phyloP scores from a whole-genome alignment of 2,329 filamentous ascomycete genomes.

The Botrytis medusae region DNA sequence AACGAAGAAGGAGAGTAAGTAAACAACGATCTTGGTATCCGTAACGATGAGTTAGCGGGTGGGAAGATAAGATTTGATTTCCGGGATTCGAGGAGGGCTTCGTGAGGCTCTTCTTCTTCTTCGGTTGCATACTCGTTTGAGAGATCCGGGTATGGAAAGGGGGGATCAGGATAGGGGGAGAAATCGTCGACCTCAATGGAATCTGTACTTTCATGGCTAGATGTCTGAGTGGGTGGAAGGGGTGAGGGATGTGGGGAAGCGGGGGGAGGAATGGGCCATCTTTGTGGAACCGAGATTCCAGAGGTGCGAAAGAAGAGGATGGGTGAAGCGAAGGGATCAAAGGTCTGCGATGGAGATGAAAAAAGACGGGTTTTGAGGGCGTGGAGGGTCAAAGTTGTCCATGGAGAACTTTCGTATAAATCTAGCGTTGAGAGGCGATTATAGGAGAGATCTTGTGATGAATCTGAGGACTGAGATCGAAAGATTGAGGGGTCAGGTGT shows the following conservation, averaged over 20 bases:
- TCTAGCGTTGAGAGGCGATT: not conserved
- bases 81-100: constrained; percentile 17
- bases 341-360: constrained; percentile 48
- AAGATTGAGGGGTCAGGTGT: constrained; percentile 41
- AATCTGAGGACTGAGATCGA: not conserved
- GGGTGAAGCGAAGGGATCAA: constrained; percentile 61
- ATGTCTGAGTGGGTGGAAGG: not conserved
- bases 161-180: not conserved
- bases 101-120: not conserved
- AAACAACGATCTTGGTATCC: constrained; percentile 34
- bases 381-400: constrained; percentile 32
- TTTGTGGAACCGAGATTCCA: constrained; percentile 38
- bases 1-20: constrained; percentile 19
- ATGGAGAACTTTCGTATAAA: constrained; percentile 14
- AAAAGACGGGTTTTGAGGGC: constrained; percentile 50
- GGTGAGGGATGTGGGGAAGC: not conserved
- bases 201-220: not conserved
- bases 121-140: not conserved
- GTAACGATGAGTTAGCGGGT: constrained; percentile 27
- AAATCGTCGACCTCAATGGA: not conserved
- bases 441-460: not conserved
- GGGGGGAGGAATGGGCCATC: constrained; percentile 26
- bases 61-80: constrained; percentile 35
- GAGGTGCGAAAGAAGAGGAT: constrained; percentile 58
- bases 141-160: not conserved